Base-by-base conservation (phyloP, 768 basidiomycete species). In the Serpula lacrymans region DNA sequence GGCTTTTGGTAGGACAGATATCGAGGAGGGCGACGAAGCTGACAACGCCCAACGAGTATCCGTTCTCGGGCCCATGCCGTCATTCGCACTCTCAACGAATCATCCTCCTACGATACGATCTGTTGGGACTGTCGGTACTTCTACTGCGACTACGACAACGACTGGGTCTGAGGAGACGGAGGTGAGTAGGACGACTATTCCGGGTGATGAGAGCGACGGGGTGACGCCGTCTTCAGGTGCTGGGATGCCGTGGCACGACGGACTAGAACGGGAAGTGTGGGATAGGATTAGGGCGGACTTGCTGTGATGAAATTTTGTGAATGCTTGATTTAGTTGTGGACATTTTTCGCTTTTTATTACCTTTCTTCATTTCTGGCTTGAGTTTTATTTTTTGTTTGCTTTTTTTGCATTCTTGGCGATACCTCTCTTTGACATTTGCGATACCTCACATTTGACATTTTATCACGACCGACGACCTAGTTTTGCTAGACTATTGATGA, bases 1-100 rank as follows among this genome's bases (percentile, higher is more conserved):
- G 1, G 74, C 72, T 0, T 76, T 80, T 51, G 75, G 76, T 8
- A 29, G 30, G 11, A 41, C 26, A 58, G 45, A 20, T 51, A 51
- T 5, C 7, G 31, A 18, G 31, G 31, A 33, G 14, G 20, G 14
- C 31, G 31, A 33, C 31, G 31, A 12, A 33, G 43, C 32, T 10
- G 49, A 50, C 16, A 57, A 21, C 23, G 31, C 23, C 1, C 59
- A 37, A n/a, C 62, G 62, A 1, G 12, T 50, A 6, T 62, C 62
- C 2, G 38, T 62, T 3, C 40, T 64, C 21, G 60, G 60, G 1
- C 60, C 60, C 4, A 64, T 62, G 62, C 60, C 59, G 3, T 62
- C 62, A 1, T 62, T 64, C 39, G 45, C 42, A 12, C 55, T 42
- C 26, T 62, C 60, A 2, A 30, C 34, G 8, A 47, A 46, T 33